Percentiles rank a stretch among this genome's conserved stretches.
Conservation (phyloP, 345 rosid species). For the Eucalyptus globulus region DNA sequence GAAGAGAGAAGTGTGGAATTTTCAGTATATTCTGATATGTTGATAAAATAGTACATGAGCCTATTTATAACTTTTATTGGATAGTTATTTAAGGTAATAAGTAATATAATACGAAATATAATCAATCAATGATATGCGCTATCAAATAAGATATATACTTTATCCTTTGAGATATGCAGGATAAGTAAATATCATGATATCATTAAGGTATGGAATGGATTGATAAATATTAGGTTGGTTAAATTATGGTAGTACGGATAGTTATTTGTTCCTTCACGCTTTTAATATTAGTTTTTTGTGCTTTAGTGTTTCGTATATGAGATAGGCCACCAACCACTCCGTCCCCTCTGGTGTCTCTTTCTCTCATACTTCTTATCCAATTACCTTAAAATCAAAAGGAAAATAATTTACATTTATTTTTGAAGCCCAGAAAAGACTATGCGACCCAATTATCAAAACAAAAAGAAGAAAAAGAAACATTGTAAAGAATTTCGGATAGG, state of each 20-base stretch:
- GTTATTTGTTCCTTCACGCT: constrained; percentile 10
- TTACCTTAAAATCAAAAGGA: background rate
- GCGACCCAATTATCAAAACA: background rate
- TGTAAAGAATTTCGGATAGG: too few species aligned
- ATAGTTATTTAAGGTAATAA: background rate
- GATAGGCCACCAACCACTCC: constrained; percentile 34
- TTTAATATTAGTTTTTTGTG: background rate
- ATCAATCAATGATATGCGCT: too few species aligned
- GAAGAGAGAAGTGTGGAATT: too few species aligned
- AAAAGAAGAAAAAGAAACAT: too few species aligned
- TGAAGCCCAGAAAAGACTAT: background rate
- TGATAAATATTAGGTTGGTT: constrained; percentile 25
- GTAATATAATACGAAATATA: too few species aligned
- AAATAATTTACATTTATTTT: background rate
- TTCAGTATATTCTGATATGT: background rate
- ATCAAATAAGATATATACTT: too few species aligned
- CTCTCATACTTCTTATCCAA: constrained; percentile 47
- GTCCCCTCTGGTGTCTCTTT: constrained; percentile 27
- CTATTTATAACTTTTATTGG: background rate
- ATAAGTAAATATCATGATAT: too few species aligned
- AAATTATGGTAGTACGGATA: background rate
- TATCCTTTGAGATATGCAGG: too few species aligned
- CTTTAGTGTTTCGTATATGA: background rate
- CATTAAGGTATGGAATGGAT: background rate
- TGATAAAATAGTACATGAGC: background rate